Conservation (phyloP, 352 stramenopile species). For the Phytophthora podocarpi region DNA sequence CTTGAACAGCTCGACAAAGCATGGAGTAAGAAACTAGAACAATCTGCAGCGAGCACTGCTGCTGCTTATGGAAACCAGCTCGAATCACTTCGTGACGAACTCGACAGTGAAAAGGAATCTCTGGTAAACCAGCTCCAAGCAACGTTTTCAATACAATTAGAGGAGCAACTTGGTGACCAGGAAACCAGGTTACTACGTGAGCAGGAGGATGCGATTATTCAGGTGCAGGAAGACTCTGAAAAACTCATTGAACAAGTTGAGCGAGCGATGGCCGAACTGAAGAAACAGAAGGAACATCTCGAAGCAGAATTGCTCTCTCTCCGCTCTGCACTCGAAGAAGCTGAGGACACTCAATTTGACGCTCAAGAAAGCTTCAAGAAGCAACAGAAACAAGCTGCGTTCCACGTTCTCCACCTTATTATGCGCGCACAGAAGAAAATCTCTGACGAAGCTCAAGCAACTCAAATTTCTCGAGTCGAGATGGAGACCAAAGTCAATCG, state of each 20-base stretch:
- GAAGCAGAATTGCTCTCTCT: conserved; percentile 61
- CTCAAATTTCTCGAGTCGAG: conserved; percentile 25
- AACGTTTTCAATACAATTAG: conserved; percentile 35
- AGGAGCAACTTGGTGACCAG: conserved; percentile 47
- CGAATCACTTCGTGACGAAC: conserved; percentile 21
- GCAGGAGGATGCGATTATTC: conserved; percentile 75
- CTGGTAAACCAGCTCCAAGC: conserved; percentile 39
- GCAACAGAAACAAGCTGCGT: conserved; percentile 59
- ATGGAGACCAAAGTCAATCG: conserved; percentile 10
- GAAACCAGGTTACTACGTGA: conserved; percentile 51
- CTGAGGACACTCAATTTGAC: conserved; percentile 79
- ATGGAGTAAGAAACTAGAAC: conserved; percentile 32
- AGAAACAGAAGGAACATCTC: conserved; percentile 73
- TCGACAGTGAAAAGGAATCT: conserved; percentile 15
- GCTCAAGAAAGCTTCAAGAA: conserved; percentile 58
- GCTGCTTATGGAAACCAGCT: conserved; percentile 14
- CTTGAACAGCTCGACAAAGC: conserved; percentile 24
- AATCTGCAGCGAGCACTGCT: background rate
- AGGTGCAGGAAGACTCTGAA: conserved; percentile 84
- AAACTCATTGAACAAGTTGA: conserved; percentile 81
- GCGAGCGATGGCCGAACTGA: conserved; percentile 67
- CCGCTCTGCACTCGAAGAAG: conserved; percentile 65
- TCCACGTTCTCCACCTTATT: conserved; percentile 50
- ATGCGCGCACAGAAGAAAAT: conserved; percentile 52
- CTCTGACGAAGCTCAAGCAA: conserved; percentile 20